Base-by-base conservation (phyloP, 495 filamentous ascomycete genomes). In the Penicillium pancosmium region DNA sequence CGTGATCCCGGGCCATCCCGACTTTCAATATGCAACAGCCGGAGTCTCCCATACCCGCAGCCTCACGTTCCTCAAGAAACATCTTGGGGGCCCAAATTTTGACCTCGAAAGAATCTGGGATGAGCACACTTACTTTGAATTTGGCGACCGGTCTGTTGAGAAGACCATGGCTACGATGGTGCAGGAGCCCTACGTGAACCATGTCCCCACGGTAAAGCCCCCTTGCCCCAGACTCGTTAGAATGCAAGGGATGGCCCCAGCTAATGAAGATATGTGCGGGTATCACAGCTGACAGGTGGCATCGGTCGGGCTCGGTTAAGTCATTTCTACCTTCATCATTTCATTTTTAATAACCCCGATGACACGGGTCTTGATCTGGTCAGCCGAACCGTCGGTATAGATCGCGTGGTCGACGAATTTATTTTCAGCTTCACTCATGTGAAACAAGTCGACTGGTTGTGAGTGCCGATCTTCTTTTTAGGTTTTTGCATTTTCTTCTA, bases 311-410 rank as follows among this genome's bases (percentile, higher is more conserved):
- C 79, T 34, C 78, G 79, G 8, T 73, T 94, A 19, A 80, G 78
- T 2, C 66, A 77, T 7, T 95, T 94, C 66, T 93, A 93, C 67
- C 78, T 77, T 5, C 68, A 91, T 50, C 84, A 89, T 64, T 93
- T 93, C 73, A 88, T 92, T 55, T 86, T 87, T 38, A 81, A 77
- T 50, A 89, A 91, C 53, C 87, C 91, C 13, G 76, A 77, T 0
- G 86, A 87, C 40, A 82, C 86, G 9, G 69, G 68, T 23, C 77
- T 92, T 58, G 85, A 89, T 60, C 79, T 93, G 5, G 71, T 93
- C 27, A 90, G 86, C 40, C 80, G 91, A 12, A 93, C 91, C 0
- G 66, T 85, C 3, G 84, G 84, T 0, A 75, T 75, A 3, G 83
- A 87, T 61, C 75, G 82, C 12, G 68, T 87, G 1, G 82, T 86